phyloP scores from a whole-genome alignment of 495 filamentous ascomycete species.

The Pyrenula aspistea region DNA sequence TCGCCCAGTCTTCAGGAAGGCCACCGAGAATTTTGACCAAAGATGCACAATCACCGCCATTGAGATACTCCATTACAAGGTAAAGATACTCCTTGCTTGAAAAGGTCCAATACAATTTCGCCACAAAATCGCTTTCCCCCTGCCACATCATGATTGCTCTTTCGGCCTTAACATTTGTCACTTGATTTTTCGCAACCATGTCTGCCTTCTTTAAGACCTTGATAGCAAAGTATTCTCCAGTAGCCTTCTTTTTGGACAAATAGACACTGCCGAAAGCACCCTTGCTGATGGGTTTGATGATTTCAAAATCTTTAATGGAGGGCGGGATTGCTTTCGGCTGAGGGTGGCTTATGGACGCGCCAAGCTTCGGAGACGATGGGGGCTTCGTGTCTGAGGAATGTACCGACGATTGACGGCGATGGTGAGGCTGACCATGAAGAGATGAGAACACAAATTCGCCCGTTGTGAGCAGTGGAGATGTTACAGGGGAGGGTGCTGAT shows the following conservation, averaged over 20 bases:
- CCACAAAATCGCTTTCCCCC: slow-evolving; percentile 97
- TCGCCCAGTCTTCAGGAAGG: slow-evolving; percentile 91
- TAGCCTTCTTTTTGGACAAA: slow-evolving; percentile 93
- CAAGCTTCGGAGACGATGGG: slow-evolving; percentile 71
- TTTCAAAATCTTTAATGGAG: slow-evolving; percentile 98
- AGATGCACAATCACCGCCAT: slow-evolving; percentile 93
- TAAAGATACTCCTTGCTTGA: slow-evolving; percentile 99
- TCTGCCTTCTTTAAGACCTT: slow-evolving; percentile 98
- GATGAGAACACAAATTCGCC: slow-evolving; percentile 53
- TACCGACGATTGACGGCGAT: slow-evolving; percentile 86
- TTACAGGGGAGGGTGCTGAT: slow-evolving; percentile 69
- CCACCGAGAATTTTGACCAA: slow-evolving; percentile 88
- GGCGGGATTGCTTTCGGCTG: slow-evolving; percentile 76
- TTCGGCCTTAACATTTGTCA: slow-evolving; percentile 97
- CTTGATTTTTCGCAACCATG: slow-evolving; percentile 99
- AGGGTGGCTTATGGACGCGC: slow-evolving; percentile 50
- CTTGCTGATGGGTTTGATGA: slow-evolving; percentile 98
- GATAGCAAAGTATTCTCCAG: slow-evolving; percentile 95
- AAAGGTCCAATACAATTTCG: slow-evolving; percentile 98
- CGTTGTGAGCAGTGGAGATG: slow-evolving; percentile 72
- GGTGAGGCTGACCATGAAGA: slow-evolving; percentile 48
- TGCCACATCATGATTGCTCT: slow-evolving; percentile 99
- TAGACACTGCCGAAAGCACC: slow-evolving; percentile 98
- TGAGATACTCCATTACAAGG: slow-evolving; percentile 97
- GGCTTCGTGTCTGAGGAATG: slow-evolving; percentile 63